phyloP scores from a whole-genome alignment of 1,284 basidiomycete species.

The Leccinum glutinopallens region DNA sequence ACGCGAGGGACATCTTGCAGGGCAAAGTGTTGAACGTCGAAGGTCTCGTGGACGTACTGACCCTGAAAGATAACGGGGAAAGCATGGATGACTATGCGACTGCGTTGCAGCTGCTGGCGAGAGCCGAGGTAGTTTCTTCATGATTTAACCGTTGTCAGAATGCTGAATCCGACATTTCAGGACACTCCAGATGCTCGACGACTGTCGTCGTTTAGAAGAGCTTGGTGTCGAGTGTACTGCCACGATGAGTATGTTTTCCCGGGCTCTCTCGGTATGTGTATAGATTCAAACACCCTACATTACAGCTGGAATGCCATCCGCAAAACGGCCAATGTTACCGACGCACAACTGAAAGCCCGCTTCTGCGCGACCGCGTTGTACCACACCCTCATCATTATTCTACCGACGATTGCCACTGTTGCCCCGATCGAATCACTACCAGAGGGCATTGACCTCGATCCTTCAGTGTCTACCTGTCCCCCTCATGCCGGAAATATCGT shows the following conservation, averaged over 20 bases:
- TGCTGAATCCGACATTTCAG: conserved; percentile 38
- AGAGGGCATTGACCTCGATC: conserved; percentile 53
- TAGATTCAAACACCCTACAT: conserved; percentile 8
- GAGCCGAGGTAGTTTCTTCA: conserved; percentile 48
- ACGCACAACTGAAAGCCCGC: conserved; percentile 66
- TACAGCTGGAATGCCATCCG: conserved; percentile 72
- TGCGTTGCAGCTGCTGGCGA: conserved; percentile 62
- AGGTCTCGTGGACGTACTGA: conserved; percentile 70
- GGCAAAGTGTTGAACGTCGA: conserved; percentile 69
- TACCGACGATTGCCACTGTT: conserved; percentile 36
- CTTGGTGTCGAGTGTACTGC: conserved; percentile 88
- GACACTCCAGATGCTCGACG: conserved; percentile 70
- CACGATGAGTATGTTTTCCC: conserved; percentile 77
- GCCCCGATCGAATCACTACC: conserved; percentile 40
- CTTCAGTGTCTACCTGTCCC: conserved; percentile 59
- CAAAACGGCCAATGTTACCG: conserved; percentile 67
- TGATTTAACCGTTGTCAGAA: neutral
- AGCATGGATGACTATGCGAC: conserved; percentile 63
- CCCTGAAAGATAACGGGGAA: conserved; percentile 66
- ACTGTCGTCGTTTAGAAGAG: conserved; percentile 66
- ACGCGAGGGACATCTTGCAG: conserved; percentile 66
- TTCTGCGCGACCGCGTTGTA: conserved; percentile 74
- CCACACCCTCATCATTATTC: conserved; percentile 52
- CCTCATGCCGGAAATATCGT: conserved; percentile 48
- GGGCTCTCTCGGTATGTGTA: conserved; percentile 9